phyloP scores from a whole-genome alignment of 1,139 yeast genomes.

The Pichia sp. region DNA sequence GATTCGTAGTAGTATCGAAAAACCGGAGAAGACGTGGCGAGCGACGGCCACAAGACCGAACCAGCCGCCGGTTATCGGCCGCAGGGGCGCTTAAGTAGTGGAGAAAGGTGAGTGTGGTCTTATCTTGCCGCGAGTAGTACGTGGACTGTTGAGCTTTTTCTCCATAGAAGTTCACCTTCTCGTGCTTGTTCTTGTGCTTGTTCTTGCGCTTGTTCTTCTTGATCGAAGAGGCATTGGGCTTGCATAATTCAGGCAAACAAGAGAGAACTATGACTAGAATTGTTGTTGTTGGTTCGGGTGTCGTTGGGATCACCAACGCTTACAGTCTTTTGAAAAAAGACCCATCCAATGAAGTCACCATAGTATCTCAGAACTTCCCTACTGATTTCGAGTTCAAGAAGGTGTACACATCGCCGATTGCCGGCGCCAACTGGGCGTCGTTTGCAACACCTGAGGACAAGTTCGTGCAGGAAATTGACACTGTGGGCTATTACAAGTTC shows the following conservation, averaged over 20 bases:
- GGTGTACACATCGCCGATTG: constrained; percentile 66
- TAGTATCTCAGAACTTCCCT: constrained; percentile 58
- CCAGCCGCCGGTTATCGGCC: not conserved
- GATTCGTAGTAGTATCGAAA: not conserved
- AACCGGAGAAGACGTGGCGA: too few relatives aligned
- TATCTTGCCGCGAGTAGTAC: too few relatives aligned
- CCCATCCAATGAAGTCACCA: constrained; percentile 35
- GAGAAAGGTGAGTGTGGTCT: too few relatives aligned
- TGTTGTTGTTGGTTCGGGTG: constrained; percentile 41
- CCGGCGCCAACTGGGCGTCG: constrained; percentile 72
- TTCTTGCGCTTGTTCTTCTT: not conserved
- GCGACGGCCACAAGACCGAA: not conserved
- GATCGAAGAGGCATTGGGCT: not conserved
- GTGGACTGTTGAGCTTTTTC: too few relatives aligned
- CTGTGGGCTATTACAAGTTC: constrained; percentile 39
- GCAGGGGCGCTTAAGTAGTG: not conserved
- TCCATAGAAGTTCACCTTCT: too few relatives aligned
- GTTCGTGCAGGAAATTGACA: constrained; percentile 39
- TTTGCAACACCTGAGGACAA: constrained; percentile 38
- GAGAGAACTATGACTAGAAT: constrained; percentile 20
- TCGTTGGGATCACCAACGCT: constrained; percentile 64
- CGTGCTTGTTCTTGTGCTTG: too few relatives aligned
- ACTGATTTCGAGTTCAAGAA: constrained; percentile 40
- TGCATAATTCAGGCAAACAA: not conserved
- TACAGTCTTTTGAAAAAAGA: constrained; percentile 43